Evolutionary conservation across 441 rosid species (phyloP), one percentile per base, ranked within the genome.

Genomic region (Adansonia rubrostipa): DNA sequence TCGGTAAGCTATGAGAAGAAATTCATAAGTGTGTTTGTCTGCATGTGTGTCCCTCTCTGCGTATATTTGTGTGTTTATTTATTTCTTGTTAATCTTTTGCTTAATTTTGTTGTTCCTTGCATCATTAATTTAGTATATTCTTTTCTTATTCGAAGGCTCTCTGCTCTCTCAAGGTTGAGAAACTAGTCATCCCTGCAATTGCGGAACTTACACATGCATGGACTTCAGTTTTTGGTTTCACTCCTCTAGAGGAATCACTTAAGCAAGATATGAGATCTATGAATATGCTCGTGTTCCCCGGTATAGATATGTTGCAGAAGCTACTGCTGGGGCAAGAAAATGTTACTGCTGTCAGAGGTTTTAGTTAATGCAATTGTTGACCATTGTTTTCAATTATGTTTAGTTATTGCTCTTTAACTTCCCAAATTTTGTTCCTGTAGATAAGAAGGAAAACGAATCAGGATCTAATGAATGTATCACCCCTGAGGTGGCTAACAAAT

Each of bases 141-240:
- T 76, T 22, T 62, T 71, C n/a, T 33, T 67, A 53, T 73, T 67
- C 47, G 58, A 84, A 96, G 98, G 93, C 91, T 77, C 93, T 96
- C 73, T 80, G 83, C 83, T 82, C 87, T 66, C 84, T 94, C 81
- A 89, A 87, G 86, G 91, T 96, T 74, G 92, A 96, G 91, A 92
- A 85, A 81, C 80, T 96, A 85, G 85, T 96, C 75, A 93, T 96
- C 79, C 99, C 99, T 75, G 98, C 99, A 58, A 89, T 94, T 80
- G 85, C 98, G 19, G 98, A 96, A 82, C 92, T 93, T 70, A 86
- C 88, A 80, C 88, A 88, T 79, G 92, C 98, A 33, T 96, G 99
- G 99, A 94, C 97, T n/a, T 82, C 78, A 53, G 92, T 89, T 82
- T 96, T 96, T 83, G 96, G 98, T 78, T 96, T 96, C 84, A 86